Evolutionary conservation across 768 basidiomycete genomes (phyloP), one percentile per base, ranked within the genome.

Genomic region (Leucocoprinus birnbaumii): DNA sequence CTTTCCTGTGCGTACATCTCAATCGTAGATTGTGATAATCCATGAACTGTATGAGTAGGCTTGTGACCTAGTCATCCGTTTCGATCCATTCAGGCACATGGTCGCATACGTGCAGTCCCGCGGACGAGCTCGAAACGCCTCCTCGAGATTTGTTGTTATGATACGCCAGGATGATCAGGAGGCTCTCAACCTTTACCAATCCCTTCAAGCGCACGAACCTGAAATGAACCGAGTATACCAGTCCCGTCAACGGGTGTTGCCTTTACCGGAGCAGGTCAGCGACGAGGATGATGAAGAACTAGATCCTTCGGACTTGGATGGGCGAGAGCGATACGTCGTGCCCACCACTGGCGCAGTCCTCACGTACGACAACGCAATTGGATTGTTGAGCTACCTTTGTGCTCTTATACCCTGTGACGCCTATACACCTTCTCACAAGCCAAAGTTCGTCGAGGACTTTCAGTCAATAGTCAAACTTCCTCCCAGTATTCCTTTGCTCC

Each of bases 61-160:
- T 10, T 94, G 92, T 66, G 89, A 92, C 63, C 74, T 94, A 7
- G 89, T 94, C 43, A 78, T 95, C 60, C 89, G 93, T 4, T 94
- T 93, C 61, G 92, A 96, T 63, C 73, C 82, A 5, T 73, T 94
- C 7, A 81, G 87, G 38, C 90, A 92, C 58, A 85, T 94, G 80
- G 85, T 88, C 18, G 88, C 87, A 47, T 95, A 95, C 61, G 82
- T 95, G 40, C 94, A 96, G 66, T 93, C 90, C 18, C 84, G 94
- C 24, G 94, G 94, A 37, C 80, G 94, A 11, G 93, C 94, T 0
- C 77, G 94, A 44, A 87, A 85, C 57, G 80, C 82, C 54, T 73
- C 80, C 0, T 92, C 92, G 1, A 86, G 83, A 2, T 95, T 90
- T 61, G 74, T 94, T 42, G 78, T 94, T 26, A 88, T 96, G 90